phyloP scores from a whole-genome alignment of 106 monocot species.

The Dendrobium catenatum region DNA sequence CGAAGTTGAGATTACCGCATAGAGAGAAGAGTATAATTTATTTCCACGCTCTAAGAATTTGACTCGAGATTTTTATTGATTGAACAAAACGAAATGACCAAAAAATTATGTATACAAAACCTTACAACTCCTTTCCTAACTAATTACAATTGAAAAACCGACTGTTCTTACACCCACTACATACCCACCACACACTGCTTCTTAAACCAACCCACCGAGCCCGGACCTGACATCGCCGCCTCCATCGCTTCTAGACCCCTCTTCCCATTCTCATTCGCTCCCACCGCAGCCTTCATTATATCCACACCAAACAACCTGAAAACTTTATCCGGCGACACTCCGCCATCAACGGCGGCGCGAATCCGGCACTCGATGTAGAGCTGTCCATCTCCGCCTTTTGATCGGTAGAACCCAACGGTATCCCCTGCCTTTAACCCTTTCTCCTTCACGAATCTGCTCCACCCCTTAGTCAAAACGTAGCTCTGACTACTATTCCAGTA shows the following conservation, averaged over 20 bases:
- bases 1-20: not conserved
- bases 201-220: not conserved
- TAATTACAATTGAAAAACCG: conserved; percentile 3
- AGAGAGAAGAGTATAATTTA: not conserved
- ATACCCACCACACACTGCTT: conserved; percentile 1
- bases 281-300: not conserved
- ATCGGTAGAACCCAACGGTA: conserved; percentile 38
- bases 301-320: conserved; percentile 49
- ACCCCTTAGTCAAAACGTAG: conserved; percentile 70
- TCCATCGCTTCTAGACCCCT: not conserved
- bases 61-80: not conserved
- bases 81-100: not conserved
- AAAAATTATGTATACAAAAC: conserved; percentile 1
- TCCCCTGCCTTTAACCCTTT: conserved; percentile 51
- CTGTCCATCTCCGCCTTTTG: conserved; percentile 17
- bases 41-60: not conserved
- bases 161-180: not conserved
- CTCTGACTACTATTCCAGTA: conserved; percentile 83
- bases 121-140: not conserved
- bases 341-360: not conserved
- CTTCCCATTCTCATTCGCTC: conserved; percentile 4
- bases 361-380: conserved; percentile 43
- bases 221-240: not conserved
- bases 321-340: conserved; percentile 8
- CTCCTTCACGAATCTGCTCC: conserved; percentile 76